Evolutionary conservation across 768 basidiomycete species (phyloP).

Genomic region (Cystofilobasidium capitatum): DNA sequence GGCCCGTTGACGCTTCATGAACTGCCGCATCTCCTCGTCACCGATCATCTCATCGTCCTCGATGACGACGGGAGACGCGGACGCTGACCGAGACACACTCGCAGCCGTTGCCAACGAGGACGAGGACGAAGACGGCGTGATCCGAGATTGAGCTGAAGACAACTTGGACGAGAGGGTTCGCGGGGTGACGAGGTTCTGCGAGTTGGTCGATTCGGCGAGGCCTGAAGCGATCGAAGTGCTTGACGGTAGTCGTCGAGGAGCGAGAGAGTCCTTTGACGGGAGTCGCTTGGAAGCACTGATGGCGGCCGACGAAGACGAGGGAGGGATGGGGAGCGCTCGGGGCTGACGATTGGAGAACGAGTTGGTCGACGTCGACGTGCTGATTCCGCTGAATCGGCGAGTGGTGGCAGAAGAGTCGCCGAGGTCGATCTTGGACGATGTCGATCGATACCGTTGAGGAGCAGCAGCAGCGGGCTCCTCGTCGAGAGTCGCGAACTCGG

Average conservation of each 20-base stretch:
- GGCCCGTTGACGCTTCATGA: constrained; percentile 78
- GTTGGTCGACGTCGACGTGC: constrained; percentile 15
- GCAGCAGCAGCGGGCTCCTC: neutral
- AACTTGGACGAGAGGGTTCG: constrained; percentile 36
- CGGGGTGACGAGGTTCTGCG: constrained; percentile 30
- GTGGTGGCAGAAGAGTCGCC: neutral
- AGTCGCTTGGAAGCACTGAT: constrained; percentile 29
- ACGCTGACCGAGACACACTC: constrained; percentile 28
- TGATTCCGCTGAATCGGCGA: constrained; percentile 9
- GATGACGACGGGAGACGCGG: constrained; percentile 29
- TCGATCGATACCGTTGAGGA: neutral
- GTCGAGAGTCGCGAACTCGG: constrained; percentile 13
- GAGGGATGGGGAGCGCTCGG: constrained; percentile 28
- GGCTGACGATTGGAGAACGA: constrained; percentile 17
- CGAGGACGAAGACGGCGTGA: constrained; percentile 33
- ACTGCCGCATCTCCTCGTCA: constrained; percentile 95
- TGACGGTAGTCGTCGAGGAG: constrained; percentile 25
- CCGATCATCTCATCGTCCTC: constrained; percentile 48
- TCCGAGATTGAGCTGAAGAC: constrained; percentile 6
- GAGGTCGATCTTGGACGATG: neutral
- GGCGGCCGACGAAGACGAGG: constrained; percentile 30
- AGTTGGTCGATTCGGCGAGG: constrained; percentile 21
- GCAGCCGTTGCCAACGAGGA: constrained; percentile 10
- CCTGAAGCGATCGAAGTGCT: constrained; percentile 20
- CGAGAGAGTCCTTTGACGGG: constrained; percentile 1